Conservation (phyloP, 2,329 filamentous ascomycete genomes). For the Graphium sp. region DNA sequence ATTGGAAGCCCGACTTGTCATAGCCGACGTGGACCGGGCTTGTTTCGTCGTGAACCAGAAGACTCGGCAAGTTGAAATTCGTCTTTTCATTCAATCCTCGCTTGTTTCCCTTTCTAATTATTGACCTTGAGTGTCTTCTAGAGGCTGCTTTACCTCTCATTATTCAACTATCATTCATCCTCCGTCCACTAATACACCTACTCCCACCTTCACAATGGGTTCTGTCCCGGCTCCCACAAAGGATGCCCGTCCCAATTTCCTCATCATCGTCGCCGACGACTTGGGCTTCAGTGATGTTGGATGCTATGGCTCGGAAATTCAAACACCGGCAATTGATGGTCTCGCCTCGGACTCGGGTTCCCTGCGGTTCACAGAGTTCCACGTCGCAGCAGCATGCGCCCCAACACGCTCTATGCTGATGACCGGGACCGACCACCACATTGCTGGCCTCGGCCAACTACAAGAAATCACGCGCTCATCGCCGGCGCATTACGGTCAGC, state of each 20-base stretch:
- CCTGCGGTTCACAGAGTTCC: conserved; percentile 44
- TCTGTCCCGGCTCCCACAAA: too few species aligned
- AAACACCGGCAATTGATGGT: conserved; percentile 40
- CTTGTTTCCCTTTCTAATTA: too few species aligned
- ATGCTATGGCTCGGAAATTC: conserved; percentile 43
- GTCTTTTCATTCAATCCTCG: too few species aligned
- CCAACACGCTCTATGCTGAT: conserved; percentile 48
- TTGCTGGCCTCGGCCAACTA: conserved; percentile 39
- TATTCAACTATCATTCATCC: too few species aligned
- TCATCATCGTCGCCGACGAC: conserved; percentile 41
- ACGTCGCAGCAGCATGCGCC: conserved; percentile 44
- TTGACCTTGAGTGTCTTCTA: too few species aligned
- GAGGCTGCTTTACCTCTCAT: too few species aligned
- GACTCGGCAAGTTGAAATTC: too few species aligned
- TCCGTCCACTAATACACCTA: too few species aligned
- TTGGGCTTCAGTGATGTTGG: conserved; percentile 43
- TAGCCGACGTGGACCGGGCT: too few species aligned
- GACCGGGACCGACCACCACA: conserved; percentile 46
- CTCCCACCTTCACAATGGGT: too few species aligned
- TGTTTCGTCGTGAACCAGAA: too few species aligned
- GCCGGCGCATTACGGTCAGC: conserved; percentile 32
- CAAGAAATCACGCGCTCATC: conserved; percentile 25
- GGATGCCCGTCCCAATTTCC: conserved; percentile 44
- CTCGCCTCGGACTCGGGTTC: conserved; percentile 24
- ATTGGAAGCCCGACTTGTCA: too few species aligned